Base-by-base conservation (phyloP, 345 rosid genomes). In the Populus pruinosa region DNA sequence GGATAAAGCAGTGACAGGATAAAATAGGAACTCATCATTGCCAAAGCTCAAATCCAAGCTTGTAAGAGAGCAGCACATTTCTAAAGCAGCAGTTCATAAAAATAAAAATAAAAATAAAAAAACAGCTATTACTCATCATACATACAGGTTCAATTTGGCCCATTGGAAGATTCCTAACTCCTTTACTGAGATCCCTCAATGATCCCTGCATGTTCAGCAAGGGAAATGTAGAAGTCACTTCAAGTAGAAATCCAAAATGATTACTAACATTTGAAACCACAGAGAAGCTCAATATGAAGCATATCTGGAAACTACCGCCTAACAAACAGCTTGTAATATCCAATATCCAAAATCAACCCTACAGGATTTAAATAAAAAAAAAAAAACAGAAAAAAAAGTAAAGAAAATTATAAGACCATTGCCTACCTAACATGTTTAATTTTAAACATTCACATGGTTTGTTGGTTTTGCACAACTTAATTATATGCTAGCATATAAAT, bases 101-200 rank as follows among this genome's bases (percentile, higher is more conserved):
- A 5, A 50, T 27, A 47, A 23, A 36, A 5, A 50, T 27, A 47
- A 23, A 35, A 67, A 53, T 8, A 27, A n/a, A 65, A 69, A 62
- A 50, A 73, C 6, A 69, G 27, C 71, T 68, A 16, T 18, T 33
- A 59, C 47, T 79, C 36, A 33, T 59, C 21, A 66, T 41, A 83
- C 85, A 70, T 90, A 90, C 94, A 53, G 84, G 84, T 62, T 88
- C 89, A 63, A 71, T 80, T 75, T 86, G 90, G 75, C 85, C 94
- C 29, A 76, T 20, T 39, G 89, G 79, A 78, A 81, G 75, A 79
- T 69, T 87, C 82, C 89, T 88, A 72, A 84, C 92, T 64, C 94
- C 91, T 82, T 88, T 90, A 63, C 88, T 88, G 74, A 91, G 88
- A 83, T 91, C 91, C 80, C 94, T 87, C 64, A 91, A 74, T 63